Conservation (phyloP, 331 rosid genomes). For the Telfairia occidentalis region DNA sequence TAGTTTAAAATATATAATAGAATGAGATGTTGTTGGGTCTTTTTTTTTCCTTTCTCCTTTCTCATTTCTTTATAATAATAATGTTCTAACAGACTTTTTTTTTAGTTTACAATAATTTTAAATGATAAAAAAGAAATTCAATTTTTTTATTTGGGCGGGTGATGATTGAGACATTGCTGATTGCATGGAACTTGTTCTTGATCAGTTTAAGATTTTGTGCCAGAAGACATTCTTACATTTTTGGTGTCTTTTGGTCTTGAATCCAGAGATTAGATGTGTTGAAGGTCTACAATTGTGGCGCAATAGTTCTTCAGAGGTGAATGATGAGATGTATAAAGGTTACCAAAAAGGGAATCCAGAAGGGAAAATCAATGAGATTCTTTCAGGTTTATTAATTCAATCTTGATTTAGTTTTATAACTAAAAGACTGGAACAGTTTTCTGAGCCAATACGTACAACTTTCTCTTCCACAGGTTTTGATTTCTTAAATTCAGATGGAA, state of each 20-base stretch:
- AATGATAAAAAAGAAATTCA: too few relatives aligned
- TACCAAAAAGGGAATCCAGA: slow-evolving; percentile 39
- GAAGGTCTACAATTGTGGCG: slow-evolving; percentile 59
- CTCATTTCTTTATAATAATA: not conserved
- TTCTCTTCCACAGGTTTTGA: slow-evolving; percentile 55
- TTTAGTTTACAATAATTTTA: too few relatives aligned
- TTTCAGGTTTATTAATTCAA: not conserved
- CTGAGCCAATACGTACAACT: not conserved
- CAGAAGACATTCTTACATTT: not conserved
- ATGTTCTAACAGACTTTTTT: not conserved
- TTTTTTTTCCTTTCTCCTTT: not conserved
- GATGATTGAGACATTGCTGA: not conserved
- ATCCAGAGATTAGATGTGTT: slow-evolving; percentile 46
- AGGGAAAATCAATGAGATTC: slow-evolving; percentile 38
- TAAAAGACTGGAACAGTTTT: not conserved
- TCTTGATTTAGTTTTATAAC: slow-evolving; percentile 12
- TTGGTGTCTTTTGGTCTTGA: not conserved
- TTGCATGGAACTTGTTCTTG: not conserved
- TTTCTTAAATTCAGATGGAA: slow-evolving; percentile 51
- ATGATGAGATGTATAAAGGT: slow-evolving; percentile 46
- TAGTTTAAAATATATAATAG: not conserved
- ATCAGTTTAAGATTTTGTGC: not conserved
- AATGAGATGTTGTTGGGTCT: not conserved
- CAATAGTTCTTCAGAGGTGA: slow-evolving; percentile 45
- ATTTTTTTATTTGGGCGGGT: too few relatives aligned